Percentiles rank a stretch among this genome's conserved stretches.
Conservation (phyloP, 371 early-diverging fungal genomes). For the Mortierella sp. region DNA sequence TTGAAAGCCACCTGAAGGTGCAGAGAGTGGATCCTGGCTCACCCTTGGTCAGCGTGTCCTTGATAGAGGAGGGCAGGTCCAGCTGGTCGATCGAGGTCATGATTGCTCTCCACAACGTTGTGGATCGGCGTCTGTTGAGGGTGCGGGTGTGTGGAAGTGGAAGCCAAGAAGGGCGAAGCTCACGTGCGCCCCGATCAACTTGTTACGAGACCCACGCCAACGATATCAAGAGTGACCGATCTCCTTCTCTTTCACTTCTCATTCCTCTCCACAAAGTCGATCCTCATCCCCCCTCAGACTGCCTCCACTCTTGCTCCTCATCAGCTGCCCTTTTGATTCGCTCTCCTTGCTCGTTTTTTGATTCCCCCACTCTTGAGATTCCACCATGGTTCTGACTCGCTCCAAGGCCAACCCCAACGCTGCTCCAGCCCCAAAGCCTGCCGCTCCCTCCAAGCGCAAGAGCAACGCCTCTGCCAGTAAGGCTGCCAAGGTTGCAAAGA, state of each 20-base stretch:
- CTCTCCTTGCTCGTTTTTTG: constrained; percentile 1
- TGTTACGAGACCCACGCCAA: too few species aligned
- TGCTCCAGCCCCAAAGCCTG: constrained; percentile 18
- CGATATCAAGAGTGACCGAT: too few species aligned
- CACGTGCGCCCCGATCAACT: too few species aligned
- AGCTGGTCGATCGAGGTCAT: constrained; percentile 51
- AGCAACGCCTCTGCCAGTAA: constrained; percentile 12
- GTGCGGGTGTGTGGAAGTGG: too few species aligned
- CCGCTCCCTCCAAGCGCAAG: constrained; percentile 39
- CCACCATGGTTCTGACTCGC: constrained; percentile 43
- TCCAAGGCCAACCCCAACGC: constrained; percentile 33
- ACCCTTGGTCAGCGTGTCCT: constrained; percentile 28
- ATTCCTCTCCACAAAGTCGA: not conserved
- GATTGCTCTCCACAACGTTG: not conserved
- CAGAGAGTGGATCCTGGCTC: not conserved
- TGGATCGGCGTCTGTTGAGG: too few species aligned
- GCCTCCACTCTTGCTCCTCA: too few species aligned
- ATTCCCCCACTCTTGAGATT: not conserved
- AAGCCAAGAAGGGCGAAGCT: too few species aligned
- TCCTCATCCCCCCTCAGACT: too few species aligned
- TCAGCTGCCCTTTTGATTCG: not conserved
- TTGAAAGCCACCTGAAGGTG: not conserved
- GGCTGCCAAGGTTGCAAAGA: constrained; percentile 36
- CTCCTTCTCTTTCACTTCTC: not conserved
- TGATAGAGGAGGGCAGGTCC: constrained; percentile 29